Conservation (phyloP, 2,329 filamentous ascomycete genomes). For the Myriosclerotinia duriaeana region DNA sequence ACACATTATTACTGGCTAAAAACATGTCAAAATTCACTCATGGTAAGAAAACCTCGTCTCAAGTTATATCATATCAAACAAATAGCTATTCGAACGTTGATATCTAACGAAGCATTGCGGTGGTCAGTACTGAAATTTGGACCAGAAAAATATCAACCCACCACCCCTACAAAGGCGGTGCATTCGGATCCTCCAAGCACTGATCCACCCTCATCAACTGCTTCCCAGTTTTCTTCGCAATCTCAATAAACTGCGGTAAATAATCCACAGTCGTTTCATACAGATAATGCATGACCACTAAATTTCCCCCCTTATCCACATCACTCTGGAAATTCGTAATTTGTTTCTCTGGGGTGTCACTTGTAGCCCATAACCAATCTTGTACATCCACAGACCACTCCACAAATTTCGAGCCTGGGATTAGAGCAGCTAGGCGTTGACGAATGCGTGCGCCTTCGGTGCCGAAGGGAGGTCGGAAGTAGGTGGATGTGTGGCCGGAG, state of each 20-base stretch:
- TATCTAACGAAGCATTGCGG: too few relatives aligned
- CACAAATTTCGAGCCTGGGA: slow-evolving; percentile 57
- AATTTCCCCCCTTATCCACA: slow-evolving; percentile 58
- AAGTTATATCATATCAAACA: too few relatives aligned
- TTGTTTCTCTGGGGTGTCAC: slow-evolving; percentile 63
- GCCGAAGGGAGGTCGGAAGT: slow-evolving; percentile 70
- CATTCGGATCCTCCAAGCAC: slow-evolving; percentile 62
- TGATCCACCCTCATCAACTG: slow-evolving; percentile 66
- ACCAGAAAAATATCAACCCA: too few relatives aligned
- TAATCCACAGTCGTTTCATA: slow-evolving; percentile 64
- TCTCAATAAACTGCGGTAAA: slow-evolving; percentile 62
- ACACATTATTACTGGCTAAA: too few relatives aligned
- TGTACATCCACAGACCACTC: slow-evolving; percentile 71
- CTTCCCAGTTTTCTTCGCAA: slow-evolving; percentile 63
- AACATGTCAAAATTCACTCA: too few relatives aligned
- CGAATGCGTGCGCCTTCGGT: slow-evolving; percentile 66
- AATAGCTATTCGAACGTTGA: too few relatives aligned
- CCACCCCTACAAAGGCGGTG: slow-evolving; percentile 45
- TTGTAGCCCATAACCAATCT: slow-evolving; percentile 67
- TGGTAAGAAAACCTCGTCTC: too few relatives aligned
- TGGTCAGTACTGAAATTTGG: neutral
- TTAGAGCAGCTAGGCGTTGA: slow-evolving; percentile 55
- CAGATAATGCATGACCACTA: slow-evolving; percentile 70
- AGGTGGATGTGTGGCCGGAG: slow-evolving; percentile 45
- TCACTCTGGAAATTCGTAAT: slow-evolving; percentile 64